Percentiles rank a stretch among this genome's conserved stretches.
Conservation (phyloP, 2,329 filamentous ascomycete genomes). For the Fusarium anguioides region DNA sequence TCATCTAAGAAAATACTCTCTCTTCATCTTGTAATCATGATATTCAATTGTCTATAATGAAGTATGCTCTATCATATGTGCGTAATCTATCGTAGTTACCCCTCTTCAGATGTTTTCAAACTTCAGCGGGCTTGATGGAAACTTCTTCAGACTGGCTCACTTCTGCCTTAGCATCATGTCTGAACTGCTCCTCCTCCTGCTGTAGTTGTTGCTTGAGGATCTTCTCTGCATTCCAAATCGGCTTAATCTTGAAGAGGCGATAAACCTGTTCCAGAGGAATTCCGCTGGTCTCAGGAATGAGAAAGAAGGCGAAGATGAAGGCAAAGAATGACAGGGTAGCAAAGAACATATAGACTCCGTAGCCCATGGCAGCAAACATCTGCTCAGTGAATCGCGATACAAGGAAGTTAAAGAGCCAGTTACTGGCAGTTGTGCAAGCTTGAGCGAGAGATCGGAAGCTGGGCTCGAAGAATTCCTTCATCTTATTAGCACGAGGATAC, state of each 20-base stretch:
- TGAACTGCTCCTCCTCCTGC: conserved; percentile 37
- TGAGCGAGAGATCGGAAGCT: conserved; percentile 60
- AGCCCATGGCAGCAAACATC: conserved; percentile 59
- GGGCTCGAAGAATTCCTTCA: conserved; percentile 62
- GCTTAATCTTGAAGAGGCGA: conserved; percentile 55
- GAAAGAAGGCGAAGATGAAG: conserved; percentile 61
- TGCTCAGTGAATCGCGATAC: conserved; percentile 53
- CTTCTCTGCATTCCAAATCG: conserved; percentile 39
- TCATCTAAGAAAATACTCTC: too few species aligned
- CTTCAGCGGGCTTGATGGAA: neutral
- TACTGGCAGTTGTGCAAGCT: conserved; percentile 66
- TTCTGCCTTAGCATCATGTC: conserved; percentile 35
- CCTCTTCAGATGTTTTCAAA: neutral
- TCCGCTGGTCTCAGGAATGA: conserved; percentile 65
- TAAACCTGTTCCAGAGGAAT: conserved; percentile 64
- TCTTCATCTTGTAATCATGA: too few species aligned
- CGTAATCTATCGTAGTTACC: neutral
- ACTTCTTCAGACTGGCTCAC: conserved; percentile 13
- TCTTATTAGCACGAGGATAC: neutral
- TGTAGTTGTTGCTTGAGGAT: conserved; percentile 35
- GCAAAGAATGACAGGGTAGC: conserved; percentile 60
- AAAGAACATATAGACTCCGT: conserved; percentile 67
- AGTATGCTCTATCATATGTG: too few species aligned
- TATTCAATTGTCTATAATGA: neutral
- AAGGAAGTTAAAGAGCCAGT: conserved; percentile 69